These are phyloP conservation scores for Boletus rubropictus DNA, from an alignment of 768 basidiomycete species.

Conservation along the genomic window DNA sequence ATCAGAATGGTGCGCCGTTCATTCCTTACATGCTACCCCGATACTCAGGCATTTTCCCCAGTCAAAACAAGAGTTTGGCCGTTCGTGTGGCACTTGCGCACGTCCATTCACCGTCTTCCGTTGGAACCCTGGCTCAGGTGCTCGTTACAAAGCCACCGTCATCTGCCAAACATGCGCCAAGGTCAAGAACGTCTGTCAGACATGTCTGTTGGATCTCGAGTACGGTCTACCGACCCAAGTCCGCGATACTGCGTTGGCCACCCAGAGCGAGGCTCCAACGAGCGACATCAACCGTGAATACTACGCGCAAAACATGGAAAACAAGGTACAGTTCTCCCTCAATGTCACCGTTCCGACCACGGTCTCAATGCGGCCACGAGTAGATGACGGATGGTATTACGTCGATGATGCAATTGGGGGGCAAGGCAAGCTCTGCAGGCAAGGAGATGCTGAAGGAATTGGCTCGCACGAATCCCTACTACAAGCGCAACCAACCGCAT, in stretches of 20 bases:
- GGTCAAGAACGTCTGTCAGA: slow-evolving; percentile 95
- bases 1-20: slow-evolving; percentile 74
- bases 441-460: slow-evolving; percentile 96
- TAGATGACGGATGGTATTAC: slow-evolving; percentile 65
- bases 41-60: slow-evolving; percentile 46
- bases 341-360: background rate
- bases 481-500: slow-evolving; percentile 93
- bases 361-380: slow-evolving; percentile 2
- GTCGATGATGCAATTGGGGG: slow-evolving; percentile 50
- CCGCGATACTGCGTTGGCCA: slow-evolving; percentile 86
- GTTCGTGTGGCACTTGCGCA: slow-evolving; percentile 95
- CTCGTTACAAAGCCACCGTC: slow-evolving; percentile 94
- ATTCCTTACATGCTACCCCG: background rate
- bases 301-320: slow-evolving; percentile 88
- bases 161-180: slow-evolving; percentile 97
- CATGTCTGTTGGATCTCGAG: slow-evolving; percentile 93
- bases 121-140: slow-evolving; percentile 94
- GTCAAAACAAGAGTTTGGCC: slow-evolving; percentile 96
- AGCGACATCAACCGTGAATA: slow-evolving; percentile 97
- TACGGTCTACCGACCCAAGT: slow-evolving; percentile 97
- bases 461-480: slow-evolving; percentile 93
- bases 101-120: slow-evolving; percentile 96
- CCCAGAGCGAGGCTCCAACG: slow-evolving; percentile 84
- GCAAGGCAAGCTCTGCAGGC: slow-evolving; percentile 69
- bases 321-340: slow-evolving; percentile 45